Conservation (phyloP, 2,329 filamentous ascomycete species). For the Alternaria sp. region DNA sequence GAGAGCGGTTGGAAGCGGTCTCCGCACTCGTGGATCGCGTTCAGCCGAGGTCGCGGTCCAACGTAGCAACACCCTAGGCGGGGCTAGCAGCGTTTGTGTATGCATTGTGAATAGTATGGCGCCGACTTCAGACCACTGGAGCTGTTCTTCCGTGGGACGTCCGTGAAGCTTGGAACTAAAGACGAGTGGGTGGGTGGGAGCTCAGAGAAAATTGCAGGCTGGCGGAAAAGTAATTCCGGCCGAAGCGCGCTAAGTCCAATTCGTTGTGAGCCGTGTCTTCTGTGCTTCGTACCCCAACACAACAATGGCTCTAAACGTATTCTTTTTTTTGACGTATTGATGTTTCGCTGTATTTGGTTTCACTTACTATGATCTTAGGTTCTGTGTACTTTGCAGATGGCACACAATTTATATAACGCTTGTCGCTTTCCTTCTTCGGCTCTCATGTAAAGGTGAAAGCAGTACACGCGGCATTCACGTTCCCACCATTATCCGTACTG, state of each 20-base stretch:
- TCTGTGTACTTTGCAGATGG: no score
- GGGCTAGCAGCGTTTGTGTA: constrained; percentile 5
- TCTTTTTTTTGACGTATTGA: not conserved
- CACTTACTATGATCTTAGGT: not conserved
- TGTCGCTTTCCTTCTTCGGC: no score
- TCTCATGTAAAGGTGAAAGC: no score
- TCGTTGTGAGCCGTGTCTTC: not conserved
- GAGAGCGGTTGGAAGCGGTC: constrained; percentile 43
- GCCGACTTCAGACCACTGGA: constrained; percentile 9
- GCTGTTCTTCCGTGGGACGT: constrained; percentile 15
- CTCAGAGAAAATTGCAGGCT: constrained; percentile 18
- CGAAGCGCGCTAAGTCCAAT: constrained; percentile 15
- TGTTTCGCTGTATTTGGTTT: not conserved
- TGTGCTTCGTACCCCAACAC: not conserved
- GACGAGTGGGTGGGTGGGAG: constrained; percentile 16
- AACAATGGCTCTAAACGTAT: not conserved
- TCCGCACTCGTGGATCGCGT: constrained; percentile 39
- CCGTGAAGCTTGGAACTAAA: constrained; percentile 19
- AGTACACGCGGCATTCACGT: no score
- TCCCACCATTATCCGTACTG: not conserved
- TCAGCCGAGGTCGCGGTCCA: constrained; percentile 47
- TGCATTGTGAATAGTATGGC: constrained; percentile 13
- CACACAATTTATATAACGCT: no score
- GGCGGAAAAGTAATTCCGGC: constrained; percentile 30
- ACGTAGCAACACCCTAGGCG: constrained; percentile 19